Conservation (phyloP, 1,284 basidiomycete genomes). For the Ceratobasidium sp. region DNA sequence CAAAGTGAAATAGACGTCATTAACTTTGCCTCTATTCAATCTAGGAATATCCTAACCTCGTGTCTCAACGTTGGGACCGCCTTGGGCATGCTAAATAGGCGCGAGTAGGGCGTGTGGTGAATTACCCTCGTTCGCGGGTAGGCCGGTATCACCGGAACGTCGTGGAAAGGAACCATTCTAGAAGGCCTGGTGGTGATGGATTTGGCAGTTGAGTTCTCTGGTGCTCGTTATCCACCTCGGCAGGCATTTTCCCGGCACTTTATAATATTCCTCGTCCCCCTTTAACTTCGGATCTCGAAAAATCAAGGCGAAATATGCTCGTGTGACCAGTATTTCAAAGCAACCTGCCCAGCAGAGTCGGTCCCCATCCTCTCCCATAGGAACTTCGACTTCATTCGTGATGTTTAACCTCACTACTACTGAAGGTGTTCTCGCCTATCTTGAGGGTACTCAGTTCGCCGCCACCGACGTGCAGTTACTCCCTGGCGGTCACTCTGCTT, state of each 20-base stretch:
- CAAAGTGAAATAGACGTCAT: too few relatives aligned
- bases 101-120: too few relatives aligned
- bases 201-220: neutral
- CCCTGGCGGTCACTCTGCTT: conserved; percentile 32
- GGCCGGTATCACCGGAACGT: too few relatives aligned
- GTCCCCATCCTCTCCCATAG: neutral
- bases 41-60: too few relatives aligned
- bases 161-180: too few relatives aligned
- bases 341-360: neutral
- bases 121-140: too few relatives aligned
- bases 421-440: conserved; percentile 22
- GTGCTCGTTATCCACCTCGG: neutral
- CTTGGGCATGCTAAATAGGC: too few relatives aligned
- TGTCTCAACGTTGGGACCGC: too few relatives aligned
- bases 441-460: conserved; percentile 11
- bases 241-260: neutral
- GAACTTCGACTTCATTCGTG: too few relatives aligned
- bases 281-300: too few relatives aligned
- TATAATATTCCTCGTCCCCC: neutral
- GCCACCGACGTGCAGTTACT: conserved; percentile 6
- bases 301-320: neutral
- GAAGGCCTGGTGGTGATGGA: neutral
- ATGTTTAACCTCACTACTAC: conserved; percentile 30
- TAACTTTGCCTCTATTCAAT: too few relatives aligned
- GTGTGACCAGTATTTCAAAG: conserved; percentile 7